Conservation (phyloP, 768 basidiomycete species). For the Boletus vinaceobasis region DNA sequence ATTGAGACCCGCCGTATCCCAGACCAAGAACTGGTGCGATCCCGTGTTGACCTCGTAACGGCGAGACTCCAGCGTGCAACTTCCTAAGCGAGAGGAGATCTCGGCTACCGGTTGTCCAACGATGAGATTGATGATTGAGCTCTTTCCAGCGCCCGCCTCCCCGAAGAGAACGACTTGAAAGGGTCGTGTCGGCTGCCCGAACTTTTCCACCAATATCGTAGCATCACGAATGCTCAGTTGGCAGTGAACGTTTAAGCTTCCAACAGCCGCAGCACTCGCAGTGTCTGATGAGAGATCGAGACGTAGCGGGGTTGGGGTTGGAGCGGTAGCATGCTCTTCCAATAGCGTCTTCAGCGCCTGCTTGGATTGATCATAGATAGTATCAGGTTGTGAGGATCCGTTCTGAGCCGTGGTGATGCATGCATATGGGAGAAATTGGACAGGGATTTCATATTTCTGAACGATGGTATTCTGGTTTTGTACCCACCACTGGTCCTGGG, state of each 20-base stretch:
- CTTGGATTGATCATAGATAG: slow-evolving; percentile 13
- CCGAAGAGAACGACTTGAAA: slow-evolving; percentile 39
- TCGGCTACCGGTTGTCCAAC: slow-evolving; percentile 20
- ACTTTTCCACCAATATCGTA: slow-evolving; percentile 6
- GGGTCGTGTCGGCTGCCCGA: slow-evolving; percentile 11
- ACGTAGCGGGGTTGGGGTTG: slow-evolving; percentile 11
- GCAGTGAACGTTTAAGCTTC: slow-evolving; percentile 12
- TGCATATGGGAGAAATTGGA: slow-evolving; percentile 7
- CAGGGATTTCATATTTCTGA: slow-evolving; percentile 10
- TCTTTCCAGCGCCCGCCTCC: slow-evolving; percentile 40
- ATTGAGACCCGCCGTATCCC: slow-evolving; percentile 34
- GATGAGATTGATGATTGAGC: slow-evolving; percentile 41
- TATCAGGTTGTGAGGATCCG: neutral
- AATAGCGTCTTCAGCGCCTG: slow-evolving; percentile 9
- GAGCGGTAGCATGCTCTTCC: slow-evolving; percentile 1
- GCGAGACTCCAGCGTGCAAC: slow-evolving; percentile 34
- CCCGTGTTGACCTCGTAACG: slow-evolving; percentile 24
- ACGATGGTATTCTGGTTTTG: slow-evolving; percentile 26
- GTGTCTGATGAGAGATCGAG: slow-evolving; percentile 16
- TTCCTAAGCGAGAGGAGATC: slow-evolving; percentile 22
- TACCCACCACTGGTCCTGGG: slow-evolving; percentile 38
- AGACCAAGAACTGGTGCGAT: slow-evolving; percentile 23
- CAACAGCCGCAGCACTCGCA: neutral
- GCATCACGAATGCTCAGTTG: slow-evolving; percentile 12
- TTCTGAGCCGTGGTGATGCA: slow-evolving; percentile 20